Percentiles rank a stretch among this genome's conserved stretches.
Conservation (phyloP, 2,329 filamentous ascomycete species). For the Boeremia lycopersici region DNA sequence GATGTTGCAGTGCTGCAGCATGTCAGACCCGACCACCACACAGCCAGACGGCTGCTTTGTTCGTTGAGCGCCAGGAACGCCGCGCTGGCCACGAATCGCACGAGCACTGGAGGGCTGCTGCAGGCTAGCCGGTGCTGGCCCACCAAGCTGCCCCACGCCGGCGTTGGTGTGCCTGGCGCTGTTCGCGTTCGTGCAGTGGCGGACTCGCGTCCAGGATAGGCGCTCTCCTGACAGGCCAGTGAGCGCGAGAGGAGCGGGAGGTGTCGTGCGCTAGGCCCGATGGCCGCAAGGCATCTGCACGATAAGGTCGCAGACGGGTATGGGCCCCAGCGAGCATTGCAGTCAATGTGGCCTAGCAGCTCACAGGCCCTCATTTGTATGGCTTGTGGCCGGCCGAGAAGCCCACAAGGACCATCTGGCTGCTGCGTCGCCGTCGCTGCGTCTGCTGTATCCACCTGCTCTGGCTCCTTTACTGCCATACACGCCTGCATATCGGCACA, state of each 20-base stretch:
- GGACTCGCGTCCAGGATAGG: conserved; percentile 16
- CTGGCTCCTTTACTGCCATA: conserved; percentile 4
- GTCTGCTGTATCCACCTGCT: conserved; percentile 13
- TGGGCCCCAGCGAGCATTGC: conserved; percentile 22
- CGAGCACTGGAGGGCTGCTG: not conserved
- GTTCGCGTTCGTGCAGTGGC: conserved; percentile 15
- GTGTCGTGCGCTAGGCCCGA: conserved; percentile 24
- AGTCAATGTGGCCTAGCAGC: conserved; percentile 27
- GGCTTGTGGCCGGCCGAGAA: conserved; percentile 19
- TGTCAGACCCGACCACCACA: not conserved
- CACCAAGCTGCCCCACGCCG: not conserved
- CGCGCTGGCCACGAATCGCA: conserved; percentile 3
- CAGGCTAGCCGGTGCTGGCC: not conserved
- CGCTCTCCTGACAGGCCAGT: conserved; percentile 14
- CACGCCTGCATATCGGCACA: not conserved
- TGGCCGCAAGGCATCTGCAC: conserved; percentile 12
- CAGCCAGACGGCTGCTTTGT: conserved; percentile 2
- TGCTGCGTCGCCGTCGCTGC: conserved; percentile 9
- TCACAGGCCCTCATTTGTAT: conserved; percentile 12
- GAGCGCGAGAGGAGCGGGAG: conserved; percentile 22
- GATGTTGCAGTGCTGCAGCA: not conserved
- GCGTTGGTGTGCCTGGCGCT: conserved; percentile 16
- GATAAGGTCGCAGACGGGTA: conserved; percentile 33
- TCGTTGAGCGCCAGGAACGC: not conserved
- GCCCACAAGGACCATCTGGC: conserved; percentile 19